Conservation (phyloP, 345 rosid genomes). For the Linum usitatissimum region DNA sequence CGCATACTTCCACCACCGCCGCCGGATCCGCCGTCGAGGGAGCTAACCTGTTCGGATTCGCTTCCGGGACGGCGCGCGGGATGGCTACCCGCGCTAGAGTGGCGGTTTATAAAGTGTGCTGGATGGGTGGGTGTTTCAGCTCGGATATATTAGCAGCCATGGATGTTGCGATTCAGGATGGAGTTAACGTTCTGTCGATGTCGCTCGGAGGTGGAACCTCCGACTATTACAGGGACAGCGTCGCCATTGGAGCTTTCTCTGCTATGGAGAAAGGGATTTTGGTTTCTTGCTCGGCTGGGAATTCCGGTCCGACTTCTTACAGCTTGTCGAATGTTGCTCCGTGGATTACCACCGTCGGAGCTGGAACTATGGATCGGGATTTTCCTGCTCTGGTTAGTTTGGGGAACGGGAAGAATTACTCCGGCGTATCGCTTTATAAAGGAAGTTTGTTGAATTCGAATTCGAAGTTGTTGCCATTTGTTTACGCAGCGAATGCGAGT, state of each 20-base stretch:
- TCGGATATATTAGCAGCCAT: conserved; percentile 1
- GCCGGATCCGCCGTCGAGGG: conserved; percentile 1
- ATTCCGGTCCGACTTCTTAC: neutral
- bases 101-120: conserved; percentile 1
- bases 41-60: neutral
- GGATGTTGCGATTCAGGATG: neutral
- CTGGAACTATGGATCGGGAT: conserved; percentile 8
- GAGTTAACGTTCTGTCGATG: conserved; percentile 1
- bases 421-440: conserved; percentile 18
- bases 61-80: neutral
- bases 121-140: conserved; percentile 1
- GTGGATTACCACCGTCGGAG: conserved; percentile 18
- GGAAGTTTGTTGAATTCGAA: conserved; percentile 11
- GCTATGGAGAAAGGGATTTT: conserved; percentile 2
- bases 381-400: conserved; percentile 6
- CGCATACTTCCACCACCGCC: neutral
- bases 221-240: conserved; percentile 1
- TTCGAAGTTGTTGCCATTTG: conserved; percentile 17
- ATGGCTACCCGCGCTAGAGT: neutral
- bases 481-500: conserved; percentile 22
- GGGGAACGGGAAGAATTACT: conserved; percentile 16
- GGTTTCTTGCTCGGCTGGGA: conserved; percentile 5
- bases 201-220: conserved; percentile 2
- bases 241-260: conserved; percentile 3
- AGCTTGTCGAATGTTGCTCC: conserved; percentile 1